Evolutionary conservation across 2,329 filamentous ascomycete genomes (phyloP).

Genomic region (Aspergillus aculeatinus): DNA sequence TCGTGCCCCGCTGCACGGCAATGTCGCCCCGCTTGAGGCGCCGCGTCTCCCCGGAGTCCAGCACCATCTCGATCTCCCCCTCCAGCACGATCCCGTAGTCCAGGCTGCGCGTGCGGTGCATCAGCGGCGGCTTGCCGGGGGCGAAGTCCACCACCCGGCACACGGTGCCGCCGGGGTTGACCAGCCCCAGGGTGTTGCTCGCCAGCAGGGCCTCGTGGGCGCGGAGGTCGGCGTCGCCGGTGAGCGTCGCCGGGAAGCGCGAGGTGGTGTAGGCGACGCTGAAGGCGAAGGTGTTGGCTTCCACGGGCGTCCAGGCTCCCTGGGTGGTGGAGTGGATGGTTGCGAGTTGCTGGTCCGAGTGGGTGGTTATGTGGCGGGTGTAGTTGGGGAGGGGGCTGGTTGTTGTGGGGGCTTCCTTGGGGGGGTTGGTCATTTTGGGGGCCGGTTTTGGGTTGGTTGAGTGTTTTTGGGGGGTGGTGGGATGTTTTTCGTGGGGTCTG

Average conservation of each 20-base stretch:
- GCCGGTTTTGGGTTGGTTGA: too few species aligned
- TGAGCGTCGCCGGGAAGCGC: slow-evolving; percentile 49
- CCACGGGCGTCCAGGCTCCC: slow-evolving; percentile 29
- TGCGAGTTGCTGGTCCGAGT: slow-evolving; percentile 35
- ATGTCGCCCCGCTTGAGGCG: slow-evolving; percentile 52
- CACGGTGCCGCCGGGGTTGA: slow-evolving; percentile 45
- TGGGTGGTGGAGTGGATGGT: slow-evolving; percentile 35
- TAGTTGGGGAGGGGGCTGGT: slow-evolving; percentile 26
- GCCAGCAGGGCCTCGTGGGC: slow-evolving; percentile 48
- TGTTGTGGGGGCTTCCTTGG: too few species aligned
- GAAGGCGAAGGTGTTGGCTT: slow-evolving; percentile 37
- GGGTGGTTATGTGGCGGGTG: slow-evolving; percentile 40
- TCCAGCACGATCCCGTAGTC: slow-evolving; percentile 56
- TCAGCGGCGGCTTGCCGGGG: slow-evolving; percentile 33
- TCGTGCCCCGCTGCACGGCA: slow-evolving; percentile 50
- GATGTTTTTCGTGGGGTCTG: too few species aligned
- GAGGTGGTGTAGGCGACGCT: slow-evolving; percentile 52
- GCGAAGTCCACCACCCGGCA: slow-evolving; percentile 44
- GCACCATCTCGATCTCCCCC: slow-evolving; percentile 49
- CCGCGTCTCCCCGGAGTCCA: slow-evolving; percentile 51
- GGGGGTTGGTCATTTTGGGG: too few species aligned
- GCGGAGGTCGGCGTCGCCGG: slow-evolving; percentile 47
- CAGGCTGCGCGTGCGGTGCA: slow-evolving; percentile 53
- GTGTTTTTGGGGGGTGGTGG: too few species aligned
- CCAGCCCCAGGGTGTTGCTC: slow-evolving; percentile 47